Evolutionary conservation across 306 rosid genomes (phyloP), one percentile per base, ranked within the genome.

Genomic region (Boehmeria nivea): DNA sequence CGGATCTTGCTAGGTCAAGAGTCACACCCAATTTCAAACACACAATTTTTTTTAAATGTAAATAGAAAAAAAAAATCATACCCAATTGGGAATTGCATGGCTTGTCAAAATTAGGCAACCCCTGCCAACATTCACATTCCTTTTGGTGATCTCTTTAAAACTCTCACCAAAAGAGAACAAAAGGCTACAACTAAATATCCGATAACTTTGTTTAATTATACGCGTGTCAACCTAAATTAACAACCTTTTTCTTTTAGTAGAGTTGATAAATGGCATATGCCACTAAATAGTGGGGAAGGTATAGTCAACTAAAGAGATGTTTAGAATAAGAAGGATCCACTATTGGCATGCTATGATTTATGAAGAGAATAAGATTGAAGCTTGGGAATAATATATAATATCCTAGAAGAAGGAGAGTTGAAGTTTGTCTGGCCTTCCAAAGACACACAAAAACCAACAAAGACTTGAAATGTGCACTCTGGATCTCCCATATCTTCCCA

Each of bases 361-460:
- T 31, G 36, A 31, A 31, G 43, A 59, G 51, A 60, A 59, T 38
- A 55, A 48, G 50, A 22, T 25, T n/a, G 22, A 8, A 42, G 37
- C 6, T 26, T 6, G 1, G n/a, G 43, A 66, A 48, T 55, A 62
- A 52, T 23, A 67, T 63, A 75, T 63, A 58, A 69, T 22, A 64
- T 60, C 61, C 51, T 20, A 39, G 10, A 39, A 15, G 25, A 18
- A 6, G 13, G 43, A 50, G 57, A 36, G 37, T 68, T 46, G 26
- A 64, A 54, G 60, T 39, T 45, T 68, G 75, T 68, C 71, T 39
- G 15, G 55, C 17, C 31, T 59, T 63, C 33, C 16, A 74, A 45
- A 33, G 71, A 47, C 54, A 58, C 37, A 27, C n/a, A n/a, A n/a
- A n/a, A n/a, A n/a, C n/a, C n/a, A n/a, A n/a, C n/a, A n/a, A n/a